These are phyloP conservation scores for Hypoxylon sp. DNA, from an alignment of 2,329 filamentous ascomycete genomes.

Conservation along the genomic window DNA sequence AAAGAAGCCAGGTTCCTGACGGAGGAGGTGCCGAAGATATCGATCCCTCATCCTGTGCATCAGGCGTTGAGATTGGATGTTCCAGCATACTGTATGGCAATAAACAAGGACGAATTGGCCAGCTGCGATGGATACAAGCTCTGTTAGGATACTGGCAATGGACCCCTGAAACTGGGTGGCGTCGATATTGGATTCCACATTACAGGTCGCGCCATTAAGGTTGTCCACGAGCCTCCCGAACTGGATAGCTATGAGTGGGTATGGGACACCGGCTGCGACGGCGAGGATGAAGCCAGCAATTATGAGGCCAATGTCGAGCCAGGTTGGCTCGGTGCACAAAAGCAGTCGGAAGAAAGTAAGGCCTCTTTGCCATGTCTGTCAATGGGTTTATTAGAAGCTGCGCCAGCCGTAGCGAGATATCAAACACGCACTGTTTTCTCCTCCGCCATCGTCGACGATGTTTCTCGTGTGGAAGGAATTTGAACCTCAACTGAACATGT, in stretches of 20 bases:
- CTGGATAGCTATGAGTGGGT: conserved; percentile 69
- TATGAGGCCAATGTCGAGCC: conserved; percentile 54
- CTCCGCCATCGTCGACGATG: conserved; percentile 2
- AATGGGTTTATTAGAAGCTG: conserved; percentile 3
- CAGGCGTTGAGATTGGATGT: conserved; percentile 73
- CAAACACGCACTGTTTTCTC: conserved; percentile 24
- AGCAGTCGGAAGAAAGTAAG: conserved; percentile 52
- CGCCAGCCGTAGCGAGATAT: neutral
- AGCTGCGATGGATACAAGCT: conserved; percentile 74
- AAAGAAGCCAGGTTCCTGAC: conserved; percentile 75
- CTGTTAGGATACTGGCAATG: conserved; percentile 71
- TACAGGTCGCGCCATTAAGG: conserved; percentile 64
- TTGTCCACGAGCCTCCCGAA: conserved; percentile 68
- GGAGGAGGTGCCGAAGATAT: conserved; percentile 71
- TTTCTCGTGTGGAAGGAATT: neutral
- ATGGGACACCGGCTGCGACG: conserved; percentile 67
- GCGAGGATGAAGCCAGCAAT: conserved; percentile 59
- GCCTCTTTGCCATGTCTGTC: conserved; percentile 29
- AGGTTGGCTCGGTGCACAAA: conserved; percentile 50
- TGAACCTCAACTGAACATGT: neutral
- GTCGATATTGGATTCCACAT: conserved; percentile 44
- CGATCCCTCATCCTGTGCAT: conserved; percentile 73
- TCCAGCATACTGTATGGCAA: conserved; percentile 74
- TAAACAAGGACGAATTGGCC: conserved; percentile 76
- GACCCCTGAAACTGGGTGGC: conserved; percentile 55